Base-by-base conservation (phyloP, 768 basidiomycete species). In the Hemileccinum rubropunctum region DNA sequence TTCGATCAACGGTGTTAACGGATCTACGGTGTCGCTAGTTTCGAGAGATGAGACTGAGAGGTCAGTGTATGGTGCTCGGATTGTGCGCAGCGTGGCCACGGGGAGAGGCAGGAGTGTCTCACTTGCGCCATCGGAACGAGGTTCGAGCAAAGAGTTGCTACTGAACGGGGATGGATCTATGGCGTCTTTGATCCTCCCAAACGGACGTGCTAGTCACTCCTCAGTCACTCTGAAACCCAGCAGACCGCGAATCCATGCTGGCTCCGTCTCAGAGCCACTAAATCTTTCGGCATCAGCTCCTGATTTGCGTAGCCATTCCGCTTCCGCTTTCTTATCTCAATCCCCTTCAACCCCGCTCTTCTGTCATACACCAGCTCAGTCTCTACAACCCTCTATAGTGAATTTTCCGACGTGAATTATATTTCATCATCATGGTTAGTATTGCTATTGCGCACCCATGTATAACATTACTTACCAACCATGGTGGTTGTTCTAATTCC, bases 71-170 rank as follows among this genome's bases (percentile, higher is more conserved):
- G 77, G 74, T 17, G 70, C 82, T 28, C 72, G 83, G 57, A 70
- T 84, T 45, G 76, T 84, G 47, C 71, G 78, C 56, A 83, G 76
- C 47, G 80, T 82, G n/a, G 77, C 71, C 12, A 71, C 76, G 15
- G 71, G 74, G 38, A 64, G 75, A 56, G 67, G 71, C 54, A 72
- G 72, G 53, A 78, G 75, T 59, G 61, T 56, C 46, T 74, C 69
- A 39, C 54, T 66, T 48, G 57, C 64, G 9, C 63, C 64, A 20
- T 67, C 67, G 15, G 69, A 70, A 49, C 59, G 58, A 34, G 61
- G 54, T 35, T 48, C 64, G 48, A 53, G 41, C 47, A 55, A 48
- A 17, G 48, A 49, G 32, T 42, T 48, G 3, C 40, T 54, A 21
- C 50, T 45, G 23, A 58, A 57, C 30, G 56, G 55, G 17, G 50